A percentile compares a stretch with the other conserved stretches of the same genome.
Evolutionary conservation across 2,329 filamentous ascomycete species (phyloP).

Genomic region (Fusarium neocosmosporiellum): DNA sequence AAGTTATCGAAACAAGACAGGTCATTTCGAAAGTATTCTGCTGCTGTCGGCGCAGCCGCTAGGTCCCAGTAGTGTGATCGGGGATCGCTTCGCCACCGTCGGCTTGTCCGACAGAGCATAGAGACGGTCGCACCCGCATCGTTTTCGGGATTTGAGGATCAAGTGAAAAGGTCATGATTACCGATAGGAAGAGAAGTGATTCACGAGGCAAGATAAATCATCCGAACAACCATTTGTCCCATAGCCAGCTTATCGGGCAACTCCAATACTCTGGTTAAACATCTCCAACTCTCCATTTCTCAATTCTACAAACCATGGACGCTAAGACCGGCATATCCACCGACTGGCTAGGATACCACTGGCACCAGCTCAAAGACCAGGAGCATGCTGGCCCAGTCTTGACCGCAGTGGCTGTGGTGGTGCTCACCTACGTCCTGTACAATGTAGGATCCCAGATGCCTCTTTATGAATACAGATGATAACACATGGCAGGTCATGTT

Average conservation of each 20-base stretch:
- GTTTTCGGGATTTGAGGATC: not conserved
- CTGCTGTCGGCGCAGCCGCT: not conserved
- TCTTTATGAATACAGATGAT: not conserved
- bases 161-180: not conserved
- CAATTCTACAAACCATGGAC: not conserved
- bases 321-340: not conserved
- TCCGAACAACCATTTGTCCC: not conserved
- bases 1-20: not conserved
- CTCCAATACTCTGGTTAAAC: not conserved
- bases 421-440: not conserved
- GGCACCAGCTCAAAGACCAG: not conserved
- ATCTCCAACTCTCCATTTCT: not conserved
- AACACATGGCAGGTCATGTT: conserved; percentile 46
- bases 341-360: not conserved
- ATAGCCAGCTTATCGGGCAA: not conserved
- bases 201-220: not conserved
- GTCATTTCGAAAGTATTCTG: not conserved
- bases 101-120: not conserved
- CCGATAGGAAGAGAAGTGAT: not conserved
- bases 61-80: not conserved
- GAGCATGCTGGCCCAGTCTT: not conserved
- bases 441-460: not conserved
- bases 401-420: not conserved
- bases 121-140: not conserved
- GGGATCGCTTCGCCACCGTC: not conserved